Base-by-base conservation (phyloP, 305 asterid species). In the Solanum hybrid region DNA sequence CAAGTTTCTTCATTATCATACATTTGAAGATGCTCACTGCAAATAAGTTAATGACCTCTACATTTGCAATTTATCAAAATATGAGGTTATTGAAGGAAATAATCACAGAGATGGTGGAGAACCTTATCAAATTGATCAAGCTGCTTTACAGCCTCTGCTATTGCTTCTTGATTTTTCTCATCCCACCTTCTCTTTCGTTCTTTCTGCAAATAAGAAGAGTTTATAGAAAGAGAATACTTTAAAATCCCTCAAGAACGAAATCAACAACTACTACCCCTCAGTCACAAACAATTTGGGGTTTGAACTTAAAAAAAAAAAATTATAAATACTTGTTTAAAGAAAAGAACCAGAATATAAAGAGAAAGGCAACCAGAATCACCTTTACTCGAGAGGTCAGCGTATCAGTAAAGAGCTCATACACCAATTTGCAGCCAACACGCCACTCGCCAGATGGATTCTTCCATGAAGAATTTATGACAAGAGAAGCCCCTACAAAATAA, bases 371-470 rank as follows among this genome's bases (percentile, higher is more conserved):
- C 69, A 35, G 88, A 85, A 69, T 88, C 89, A 97, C 99, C 99
- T 96, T 97, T 92, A 97, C 88, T 75, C 99, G 94, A 40, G 93
- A 93, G 13, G 95, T 95, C 80, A 97, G 95, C 71, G 95, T 94
- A 87, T 91, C 92, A 14, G 99, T 93, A 90, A 97, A 96, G 64
- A 97, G 97, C 93, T 96, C 99, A 88, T 94, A 96, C 40, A 97
- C 93, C 92, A 97, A 92, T 92, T 97, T 96, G 90, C 92, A 95
- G 80, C 99, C 99, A 76, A 97, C 97, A 91, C 91, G 99, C 99
- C 98, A 97, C 88, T 95, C 96, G 82, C 99, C 99, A 69, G 96
- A 92, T 87, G 99, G 98, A 92, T 97, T 97, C 88, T 95, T 94
- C 99, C 99, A 96, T 2, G 96, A 94, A 38, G 98, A 88, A 92